Base-by-base conservation (phyloP, 257 asterid genomes). In the Ballota nigra region DNA sequence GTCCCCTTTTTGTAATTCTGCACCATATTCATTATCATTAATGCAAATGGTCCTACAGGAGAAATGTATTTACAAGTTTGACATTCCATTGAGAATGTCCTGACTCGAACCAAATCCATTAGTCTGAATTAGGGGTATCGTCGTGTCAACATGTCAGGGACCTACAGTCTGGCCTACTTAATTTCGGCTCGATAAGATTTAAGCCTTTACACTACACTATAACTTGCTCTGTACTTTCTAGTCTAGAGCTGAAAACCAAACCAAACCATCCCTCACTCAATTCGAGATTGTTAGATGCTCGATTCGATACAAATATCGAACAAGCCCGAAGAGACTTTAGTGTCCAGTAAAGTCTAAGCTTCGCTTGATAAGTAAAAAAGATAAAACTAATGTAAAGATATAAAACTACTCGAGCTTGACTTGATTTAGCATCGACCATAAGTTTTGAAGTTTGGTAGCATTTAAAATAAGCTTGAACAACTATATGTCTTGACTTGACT, bases 41-140 rank as follows among this genome's bases (percentile, higher is more conserved):
- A 28, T 57, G 49, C 38, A 64, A 51, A 6, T 33, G 64, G 22
- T n/a, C 67, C 63, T 58, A 6, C 20, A 1, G 2, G 16, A 22
- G 26, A 43, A 43, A 47, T 47, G 10, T 9, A 22, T 12, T 53
- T 55, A 22, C 31, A 22, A 22, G 22, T n/a, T 58, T 26, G 20
- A 28, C 56, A 38, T 57, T 19, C 85, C 55, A 47, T 47, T 47
- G 9, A 47, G 5, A 20, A 47, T 47, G 55, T 45, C 49, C 12
- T 41, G 16, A 43, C 13, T 3, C 15, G 15, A 18, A 43, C 52
- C 22, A 47, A 47, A 6, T 47, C 20, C 55, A 47, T 16, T 47
- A 47, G 55, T 5, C 22, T 47, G 20, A 47, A 47, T 47, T 16
- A 5, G 55, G 8, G 49, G 55, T n/a, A 10, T n/a, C 3, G 12